Base-by-base conservation (phyloP, 129 eudicot genomes). In the Flaveria trinervia region DNA sequence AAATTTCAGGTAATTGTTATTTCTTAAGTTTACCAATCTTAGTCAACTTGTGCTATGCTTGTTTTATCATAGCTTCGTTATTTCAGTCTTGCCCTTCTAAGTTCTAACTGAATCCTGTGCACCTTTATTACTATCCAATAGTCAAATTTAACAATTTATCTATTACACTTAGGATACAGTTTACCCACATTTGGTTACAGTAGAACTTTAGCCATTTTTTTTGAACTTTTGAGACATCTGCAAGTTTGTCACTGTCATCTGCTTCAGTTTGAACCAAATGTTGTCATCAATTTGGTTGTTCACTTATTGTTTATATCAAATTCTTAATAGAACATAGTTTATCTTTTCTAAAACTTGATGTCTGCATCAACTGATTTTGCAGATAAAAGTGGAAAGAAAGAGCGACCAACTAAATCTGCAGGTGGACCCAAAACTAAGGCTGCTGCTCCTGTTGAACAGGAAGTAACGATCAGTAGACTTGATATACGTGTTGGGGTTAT, bases 401-500 rank as follows among this genome's bases (percentile, higher is more conserved):
- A 75, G 18, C 62, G 62, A 0, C 50, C 79, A 22, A 62, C 77
- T 16, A 91, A 91, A 75, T 76, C 97, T 54, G 83, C 75, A 2
- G 80, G 83, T 77, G 90, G 71, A 81, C 65, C 87, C 66, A 84
- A 85, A 74, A 51, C 92, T 9, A 90, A 85, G 81, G 78, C 86
- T 71, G 81, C 83, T 77, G 80, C 41, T 36, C 41, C 81, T 71
- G 82, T 74, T 60, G 96, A 90, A 73, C 79, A 89, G 54, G 98
- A 89, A 71, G 77, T 94, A 65, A 72, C 97, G 7, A 86, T 94
- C 56, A 75, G 85, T 71, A 94, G 98, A 77, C 92, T 94, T 71
- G 96, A 94, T 81, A 91, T 94, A 71, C 98, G 98, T 75, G 97
- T 94, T 73, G 98, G 97, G 57, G 86, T 89, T 72, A 94, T 94